Percentiles rank a stretch among this genome's conserved stretches.
These are phyloP conservation scores for Eucalyptus curtisii DNA, from an alignment of 345 rosid species.

Conservation along the genomic window DNA sequence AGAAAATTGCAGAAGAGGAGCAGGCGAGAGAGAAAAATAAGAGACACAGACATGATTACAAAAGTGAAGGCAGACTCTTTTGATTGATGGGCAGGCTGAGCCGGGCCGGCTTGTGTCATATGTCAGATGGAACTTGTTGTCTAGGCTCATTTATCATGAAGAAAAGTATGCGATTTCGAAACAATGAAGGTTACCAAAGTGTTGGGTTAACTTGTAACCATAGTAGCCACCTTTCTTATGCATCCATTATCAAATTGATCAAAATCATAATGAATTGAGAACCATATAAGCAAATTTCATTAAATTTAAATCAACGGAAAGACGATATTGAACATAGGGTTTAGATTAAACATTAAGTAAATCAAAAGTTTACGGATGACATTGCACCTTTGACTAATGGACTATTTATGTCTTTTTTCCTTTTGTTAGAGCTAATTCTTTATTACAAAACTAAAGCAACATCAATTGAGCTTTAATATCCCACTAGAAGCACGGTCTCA, in stretches of 20 bases:
- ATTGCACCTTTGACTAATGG: neutral
- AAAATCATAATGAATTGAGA: neutral
- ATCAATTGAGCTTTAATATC: neutral
- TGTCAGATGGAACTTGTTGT: neutral
- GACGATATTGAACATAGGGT: too few relatives aligned
- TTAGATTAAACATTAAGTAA: too few relatives aligned
- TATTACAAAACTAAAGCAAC: neutral
- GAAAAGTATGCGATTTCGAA: neutral
- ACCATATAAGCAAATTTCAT: too few relatives aligned
- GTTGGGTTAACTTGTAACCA: neutral
- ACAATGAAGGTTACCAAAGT: accelerated
- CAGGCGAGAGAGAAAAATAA: too few relatives aligned
- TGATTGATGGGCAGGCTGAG: too few relatives aligned
- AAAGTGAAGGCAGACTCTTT: too few relatives aligned
- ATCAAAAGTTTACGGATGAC: neutral
- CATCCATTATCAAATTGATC: neutral
- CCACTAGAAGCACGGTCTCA: neutral
- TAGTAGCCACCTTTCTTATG: neutral
- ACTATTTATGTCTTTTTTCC: neutral
- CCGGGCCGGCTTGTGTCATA: too few relatives aligned
- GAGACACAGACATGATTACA: too few relatives aligned
- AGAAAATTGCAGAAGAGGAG: too few relatives aligned
- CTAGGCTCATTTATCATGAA: neutral
- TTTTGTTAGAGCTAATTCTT: neutral
- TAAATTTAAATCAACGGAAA: too few relatives aligned